Conservation (phyloP, 768 basidiomycete genomes). For the Strobilomyces echinocephalus region DNA sequence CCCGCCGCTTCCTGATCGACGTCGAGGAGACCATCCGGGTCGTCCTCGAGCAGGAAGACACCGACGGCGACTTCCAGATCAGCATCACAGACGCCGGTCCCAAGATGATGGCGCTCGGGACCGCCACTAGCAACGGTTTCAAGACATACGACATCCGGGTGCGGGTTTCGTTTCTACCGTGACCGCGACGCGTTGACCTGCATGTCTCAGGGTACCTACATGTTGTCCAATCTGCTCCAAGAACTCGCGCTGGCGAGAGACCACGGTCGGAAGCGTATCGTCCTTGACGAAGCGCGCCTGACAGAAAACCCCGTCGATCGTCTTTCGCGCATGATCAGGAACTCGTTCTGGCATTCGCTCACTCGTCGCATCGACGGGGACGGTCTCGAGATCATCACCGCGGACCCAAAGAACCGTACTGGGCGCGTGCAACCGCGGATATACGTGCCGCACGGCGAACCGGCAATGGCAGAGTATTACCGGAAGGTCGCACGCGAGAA, state of each 20-base stretch:
- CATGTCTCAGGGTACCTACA: conserved; percentile 82
- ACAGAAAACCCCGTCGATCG: conserved; percentile 98
- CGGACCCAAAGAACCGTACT: conserved; percentile 96
- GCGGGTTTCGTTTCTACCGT: conserved; percentile 21
- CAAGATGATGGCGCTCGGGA: conserved; percentile 93
- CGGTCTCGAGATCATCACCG: conserved; percentile 94
- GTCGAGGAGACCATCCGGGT: conserved; percentile 97
- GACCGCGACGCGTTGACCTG: conserved; percentile 3
- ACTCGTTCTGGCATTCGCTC: conserved; percentile 97
- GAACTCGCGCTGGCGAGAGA: conserved; percentile 95
- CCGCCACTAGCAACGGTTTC: conserved; percentile 96
- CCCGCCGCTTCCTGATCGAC: conserved; percentile 90
- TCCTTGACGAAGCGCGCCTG: conserved; percentile 96
- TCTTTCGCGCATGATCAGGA: conserved; percentile 93
- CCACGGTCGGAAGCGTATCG: conserved; percentile 91
- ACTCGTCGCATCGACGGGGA: conserved; percentile 97
- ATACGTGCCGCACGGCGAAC: conserved; percentile 91
- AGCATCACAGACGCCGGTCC: conserved; percentile 95
- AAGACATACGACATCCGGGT: conserved; percentile 96
- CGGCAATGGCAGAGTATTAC: conserved; percentile 95
- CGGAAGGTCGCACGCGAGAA: conserved; percentile 84
- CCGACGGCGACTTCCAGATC: conserved; percentile 95
- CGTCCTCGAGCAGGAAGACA: conserved; percentile 96
- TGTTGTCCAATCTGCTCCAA: conserved; percentile 98
- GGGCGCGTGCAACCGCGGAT: conserved; percentile 87